Conservation (phyloP, 805 yeast species). For the Debaryomyces maramus region DNA sequence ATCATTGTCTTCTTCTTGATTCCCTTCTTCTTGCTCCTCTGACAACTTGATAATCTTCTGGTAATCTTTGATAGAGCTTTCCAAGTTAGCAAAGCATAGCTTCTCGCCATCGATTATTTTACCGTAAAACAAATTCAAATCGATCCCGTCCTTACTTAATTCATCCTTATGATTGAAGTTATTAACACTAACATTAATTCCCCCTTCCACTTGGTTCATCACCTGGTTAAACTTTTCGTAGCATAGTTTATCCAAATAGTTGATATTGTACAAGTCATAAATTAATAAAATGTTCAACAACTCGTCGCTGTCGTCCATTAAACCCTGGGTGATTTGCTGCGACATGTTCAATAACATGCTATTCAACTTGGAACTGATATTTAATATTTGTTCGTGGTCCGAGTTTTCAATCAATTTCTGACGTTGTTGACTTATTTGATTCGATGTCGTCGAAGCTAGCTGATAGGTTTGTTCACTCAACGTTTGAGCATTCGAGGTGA, state of each 20-base stretch:
- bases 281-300: conserved; percentile 46
- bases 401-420: conserved; percentile 32
- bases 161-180: conserved; percentile 41
- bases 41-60: conserved; percentile 28
- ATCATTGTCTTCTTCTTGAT: conserved; percentile 17
- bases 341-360: conserved; percentile 36
- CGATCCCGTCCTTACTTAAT: conserved; percentile 29
- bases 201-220: conserved; percentile 77
- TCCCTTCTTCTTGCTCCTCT: conserved; percentile 15
- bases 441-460: conserved; percentile 46
- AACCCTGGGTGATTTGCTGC: conserved; percentile 50
- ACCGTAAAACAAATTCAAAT: conserved; percentile 73
- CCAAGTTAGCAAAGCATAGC: conserved; percentile 83
- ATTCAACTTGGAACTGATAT: conserved; percentile 30
- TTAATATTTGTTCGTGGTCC: conserved; percentile 28
- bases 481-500: conserved; percentile 51
- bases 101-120: conserved; percentile 83
- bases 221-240: conserved; percentile 59
- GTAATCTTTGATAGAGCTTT: conserved; percentile 58
- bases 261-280: conserved; percentile 63
- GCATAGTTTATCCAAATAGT: conserved; percentile 47
- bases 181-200: conserved; percentile 59
- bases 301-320: conserved; percentile 55
- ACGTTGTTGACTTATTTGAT: conserved; percentile 40
- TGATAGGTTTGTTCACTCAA: conserved; percentile 53